phyloP scores from a whole-genome alignment of 305 asterid genomes.

The Caryopteris hybrid region DNA sequence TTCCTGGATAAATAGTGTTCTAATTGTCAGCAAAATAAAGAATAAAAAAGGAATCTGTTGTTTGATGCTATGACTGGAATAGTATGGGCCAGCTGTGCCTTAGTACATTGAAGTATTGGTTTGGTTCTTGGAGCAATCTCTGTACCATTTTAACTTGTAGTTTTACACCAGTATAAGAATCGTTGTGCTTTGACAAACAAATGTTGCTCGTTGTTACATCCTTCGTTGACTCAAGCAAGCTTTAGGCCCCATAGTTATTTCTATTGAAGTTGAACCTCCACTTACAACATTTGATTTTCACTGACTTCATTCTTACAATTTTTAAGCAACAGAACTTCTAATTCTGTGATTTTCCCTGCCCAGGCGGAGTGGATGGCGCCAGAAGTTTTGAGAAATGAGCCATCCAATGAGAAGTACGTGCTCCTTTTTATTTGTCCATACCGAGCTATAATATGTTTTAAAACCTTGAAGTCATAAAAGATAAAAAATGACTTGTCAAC shows the following conservation, averaged over 20 bases:
- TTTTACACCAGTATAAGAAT: not conserved
- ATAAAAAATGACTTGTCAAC: not conserved
- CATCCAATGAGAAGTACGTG: slow-evolving; percentile 88
- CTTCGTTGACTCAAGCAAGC: not conserved
- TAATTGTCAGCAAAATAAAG: not conserved
- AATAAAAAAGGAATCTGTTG: too few relatives aligned
- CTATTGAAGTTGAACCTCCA: not conserved
- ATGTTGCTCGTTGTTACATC: not conserved
- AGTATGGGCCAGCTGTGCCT: not conserved
- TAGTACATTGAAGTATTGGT: not conserved
- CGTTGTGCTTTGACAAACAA: not conserved
- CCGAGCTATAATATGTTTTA: too few relatives aligned
- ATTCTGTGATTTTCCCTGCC: too few relatives aligned
- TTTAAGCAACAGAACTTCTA: too few relatives aligned
- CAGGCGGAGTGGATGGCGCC: slow-evolving; percentile 99
- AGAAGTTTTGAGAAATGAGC: slow-evolving; percentile 96
- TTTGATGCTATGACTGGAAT: too few relatives aligned
- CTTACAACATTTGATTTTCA: not conserved
- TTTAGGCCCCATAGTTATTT: not conserved
- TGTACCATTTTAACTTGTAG: not conserved
- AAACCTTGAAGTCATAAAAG: not conserved
- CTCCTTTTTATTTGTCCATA: too few relatives aligned
- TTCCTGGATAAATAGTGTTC: too few relatives aligned
- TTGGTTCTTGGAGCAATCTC: not conserved
- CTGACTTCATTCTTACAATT: too few relatives aligned